phyloP scores from a whole-genome alignment of 352 stramenopile genomes.

The Globisporangium okanoganense region DNA sequence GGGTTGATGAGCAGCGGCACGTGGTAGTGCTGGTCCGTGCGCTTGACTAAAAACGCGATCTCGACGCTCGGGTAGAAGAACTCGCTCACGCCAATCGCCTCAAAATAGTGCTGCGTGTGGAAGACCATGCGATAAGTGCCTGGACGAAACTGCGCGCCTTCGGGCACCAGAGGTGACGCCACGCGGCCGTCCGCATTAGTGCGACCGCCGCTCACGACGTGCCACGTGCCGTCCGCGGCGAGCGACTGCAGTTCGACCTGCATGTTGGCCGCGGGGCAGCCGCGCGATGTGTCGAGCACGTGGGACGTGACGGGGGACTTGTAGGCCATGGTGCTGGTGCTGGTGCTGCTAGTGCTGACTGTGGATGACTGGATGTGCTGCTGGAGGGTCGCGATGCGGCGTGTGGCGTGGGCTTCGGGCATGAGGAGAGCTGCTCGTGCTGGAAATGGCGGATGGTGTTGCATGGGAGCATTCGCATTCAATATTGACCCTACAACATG shows the following conservation, averaged over 20 bases:
- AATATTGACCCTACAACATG: too few relatives aligned
- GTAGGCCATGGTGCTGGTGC: slow-evolving; percentile 33
- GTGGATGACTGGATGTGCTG: slow-evolving; percentile 20
- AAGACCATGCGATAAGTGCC: slow-evolving; percentile 84
- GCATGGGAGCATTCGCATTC: not conserved
- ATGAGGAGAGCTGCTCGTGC: not conserved
- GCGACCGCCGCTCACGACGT: slow-evolving; percentile 37
- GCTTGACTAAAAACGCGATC: slow-evolving; percentile 75
- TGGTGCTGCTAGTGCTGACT: too few relatives aligned
- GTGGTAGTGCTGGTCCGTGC: slow-evolving; percentile 81
- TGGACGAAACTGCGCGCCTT: slow-evolving; percentile 29
- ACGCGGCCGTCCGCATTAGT: slow-evolving; percentile 83
- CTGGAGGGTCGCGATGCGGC: slow-evolving; percentile 27
- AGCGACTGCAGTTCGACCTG: slow-evolving; percentile 62
- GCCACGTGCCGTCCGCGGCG: slow-evolving; percentile 27
- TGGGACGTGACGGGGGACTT: slow-evolving; percentile 82
- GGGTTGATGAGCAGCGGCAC: slow-evolving; percentile 88
- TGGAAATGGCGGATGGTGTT: not conserved
- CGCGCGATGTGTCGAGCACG: slow-evolving; percentile 82
- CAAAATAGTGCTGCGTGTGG: slow-evolving; percentile 79
- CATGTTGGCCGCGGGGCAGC: slow-evolving; percentile 64
- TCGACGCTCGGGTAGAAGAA: slow-evolving; percentile 87
- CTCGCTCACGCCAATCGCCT: slow-evolving; percentile 46
- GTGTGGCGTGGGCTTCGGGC: slow-evolving; percentile 9
- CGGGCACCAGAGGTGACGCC: slow-evolving; percentile 39